phyloP scores from a whole-genome alignment of 495 filamentous ascomycete species.

The Penicillium atrosanguineum region DNA sequence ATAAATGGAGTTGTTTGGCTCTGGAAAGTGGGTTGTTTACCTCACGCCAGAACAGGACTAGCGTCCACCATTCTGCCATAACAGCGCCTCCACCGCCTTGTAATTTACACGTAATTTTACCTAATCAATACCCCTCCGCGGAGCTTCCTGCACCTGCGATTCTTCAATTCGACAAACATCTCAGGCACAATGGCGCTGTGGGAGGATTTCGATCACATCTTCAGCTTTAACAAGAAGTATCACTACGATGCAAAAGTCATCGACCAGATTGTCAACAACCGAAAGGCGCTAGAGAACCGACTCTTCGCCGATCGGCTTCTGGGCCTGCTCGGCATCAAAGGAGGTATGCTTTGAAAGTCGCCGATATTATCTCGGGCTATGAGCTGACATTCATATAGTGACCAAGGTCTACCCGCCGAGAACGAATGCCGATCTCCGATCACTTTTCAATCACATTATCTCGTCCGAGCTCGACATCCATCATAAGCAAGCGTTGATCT shows the following conservation, averaged over 20 bases:
- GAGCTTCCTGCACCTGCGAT: conserved; percentile 5
- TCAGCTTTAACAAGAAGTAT: conserved; percentile 60
- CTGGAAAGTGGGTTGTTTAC: conserved; percentile 49
- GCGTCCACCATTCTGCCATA: conserved; percentile 37
- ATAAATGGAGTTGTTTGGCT: conserved; percentile 22
- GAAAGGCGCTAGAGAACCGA: conserved; percentile 59
- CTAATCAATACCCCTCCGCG: conserved; percentile 16
- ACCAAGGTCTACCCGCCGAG: conserved; percentile 67
- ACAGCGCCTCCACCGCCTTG: conserved; percentile 28
- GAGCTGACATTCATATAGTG: conserved; percentile 29
- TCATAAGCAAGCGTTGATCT: conserved; percentile 75
- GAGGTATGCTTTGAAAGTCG: conserved; percentile 44
- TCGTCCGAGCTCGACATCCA: conserved; percentile 57
- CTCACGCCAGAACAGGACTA: conserved; percentile 37
- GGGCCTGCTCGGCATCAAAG: conserved; percentile 56
- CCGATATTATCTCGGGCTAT: not conserved
- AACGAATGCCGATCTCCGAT: conserved; percentile 59
- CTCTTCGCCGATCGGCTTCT: conserved; percentile 57
- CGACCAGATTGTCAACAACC: conserved; percentile 58
- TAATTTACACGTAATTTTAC: conserved; percentile 28
- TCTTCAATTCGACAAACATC: not conserved
- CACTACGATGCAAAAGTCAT: conserved; percentile 57
- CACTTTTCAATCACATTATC: conserved; percentile 63
- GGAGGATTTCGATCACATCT: conserved; percentile 61
- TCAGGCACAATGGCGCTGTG: conserved; percentile 38